Base-by-base conservation (phyloP, 441 rosid genomes). In the Populus tomentosa region DNA sequence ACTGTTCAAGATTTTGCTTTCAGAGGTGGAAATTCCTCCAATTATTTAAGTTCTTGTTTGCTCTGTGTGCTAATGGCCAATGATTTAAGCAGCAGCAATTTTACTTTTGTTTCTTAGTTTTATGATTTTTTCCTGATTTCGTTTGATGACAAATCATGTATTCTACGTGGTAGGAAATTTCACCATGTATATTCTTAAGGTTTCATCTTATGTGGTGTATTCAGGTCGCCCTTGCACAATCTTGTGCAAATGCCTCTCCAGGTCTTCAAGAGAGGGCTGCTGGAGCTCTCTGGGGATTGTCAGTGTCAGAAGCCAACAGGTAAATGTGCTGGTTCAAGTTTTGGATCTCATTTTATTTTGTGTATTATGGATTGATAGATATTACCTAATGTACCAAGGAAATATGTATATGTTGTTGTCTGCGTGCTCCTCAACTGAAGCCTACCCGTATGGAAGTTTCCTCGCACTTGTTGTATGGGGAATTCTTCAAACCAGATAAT, bases 201-300 rank as follows among this genome's bases (percentile, higher is more conserved):
- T 77, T 69, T 67, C 64, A 69, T 81, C 35, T 35, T 67, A n/a
- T 78, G 50, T 82, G 76, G 78, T 69, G 75, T 77, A 26, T 85
- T 76, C 76, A 95, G 98, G 97, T 95, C 82, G 84, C 89, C 40
- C 97, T 95, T 59, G 99, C 98, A 59, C 94, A 92, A 79, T 88
- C 97, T 35, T 94, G 97, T 79, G 84, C 95, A 69, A 89, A 91
- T 88, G 92, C 95, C 70, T 91, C 98, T 46, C 89, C 91, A 35
- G 98, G 98, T 86, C 99, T 95, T 82, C 99, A 95, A 86, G 99
- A 92, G 85, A 90, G 98, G 84, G 99, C 97, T 21, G 99, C 98
- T 67, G 99, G 99, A 79, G 99, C 98, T 77, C 95, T 95, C 11
- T 94, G 98, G 99, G 99, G 99, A 80, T 87, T 95, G 84, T 95